Base-by-base conservation (phyloP, 2,329 filamentous ascomycete genomes). In the Fusarium sp. region DNA sequence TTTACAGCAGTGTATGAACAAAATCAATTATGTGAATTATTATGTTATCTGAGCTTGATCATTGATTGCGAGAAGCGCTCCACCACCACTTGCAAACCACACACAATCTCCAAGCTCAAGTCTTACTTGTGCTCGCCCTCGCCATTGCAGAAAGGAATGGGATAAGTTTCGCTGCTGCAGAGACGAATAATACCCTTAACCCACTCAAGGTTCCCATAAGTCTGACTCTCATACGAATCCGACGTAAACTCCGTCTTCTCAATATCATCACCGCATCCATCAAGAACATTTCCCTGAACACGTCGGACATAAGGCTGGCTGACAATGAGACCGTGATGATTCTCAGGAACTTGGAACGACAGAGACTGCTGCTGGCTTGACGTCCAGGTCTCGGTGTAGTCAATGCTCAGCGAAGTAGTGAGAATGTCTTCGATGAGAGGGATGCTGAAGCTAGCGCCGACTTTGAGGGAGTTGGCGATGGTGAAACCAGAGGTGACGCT, bases 271-370 rank as follows among this genome's bases (percentile, higher is more conserved):
- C 70, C 72, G 28, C 75, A 77, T 1, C 75, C 75, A 28, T 65
- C 55, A 8, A 74, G 36, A 28, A 72, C 58, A 26, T 70, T 65
- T 3, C 75, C 75, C 45, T 72, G 41, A 3, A 77, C 42, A 8
- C 75, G 75, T 44, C 73, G 65, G 0, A 77, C 75, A 22, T 77
- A 77, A 14, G 75, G 73, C 70, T 77, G 75, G 18, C 75, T 77
- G 42, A 77, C 75, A 15, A 77, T 76, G 28, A 77, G 56, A 4
- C 75, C 75, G 10, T 74, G 64, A 7, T 77, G 60, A 7, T 64
- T 63, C 0, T 67, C 67, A 1, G 73, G 75, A 11, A 77, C 73
- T 2, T 59, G 52, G 10, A 77, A 77, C 1, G 64, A 54, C 3
- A 74, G 57, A 0, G 75, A 72, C 49, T 77, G 75, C 12, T 63